These are phyloP conservation scores for Penicillium robsamsonii DNA, from an alignment of 495 filamentous ascomycete genomes.

Conservation along the genomic window DNA sequence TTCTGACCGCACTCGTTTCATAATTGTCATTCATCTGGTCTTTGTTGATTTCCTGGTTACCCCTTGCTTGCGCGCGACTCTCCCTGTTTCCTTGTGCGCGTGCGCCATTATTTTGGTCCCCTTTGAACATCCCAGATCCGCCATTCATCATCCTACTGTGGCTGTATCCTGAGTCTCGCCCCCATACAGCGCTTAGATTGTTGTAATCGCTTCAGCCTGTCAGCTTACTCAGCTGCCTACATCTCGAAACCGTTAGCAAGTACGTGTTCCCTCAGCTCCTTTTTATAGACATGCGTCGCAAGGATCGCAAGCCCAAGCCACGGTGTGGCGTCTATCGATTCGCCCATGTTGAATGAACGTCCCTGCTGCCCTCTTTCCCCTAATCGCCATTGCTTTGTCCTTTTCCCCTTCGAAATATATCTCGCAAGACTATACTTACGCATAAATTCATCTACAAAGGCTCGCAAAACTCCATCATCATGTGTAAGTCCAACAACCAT, in stretches of 20 bases:
- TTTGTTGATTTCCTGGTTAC: slow-evolving; percentile 4
- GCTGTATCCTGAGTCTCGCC: neutral
- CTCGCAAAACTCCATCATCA: neutral
- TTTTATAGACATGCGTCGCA: neutral
- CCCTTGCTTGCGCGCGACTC: slow-evolving; percentile 8
- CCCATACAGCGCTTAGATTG: neutral
- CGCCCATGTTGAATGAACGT: neutral
- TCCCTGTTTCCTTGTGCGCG: neutral
- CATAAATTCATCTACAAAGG: neutral
- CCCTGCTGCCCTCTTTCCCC: neutral
- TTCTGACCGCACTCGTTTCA: neutral
- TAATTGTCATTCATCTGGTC: slow-evolving; percentile 3
- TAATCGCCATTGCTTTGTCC: neutral
- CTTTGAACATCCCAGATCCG: slow-evolving; percentile 2
- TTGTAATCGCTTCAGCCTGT: neutral
- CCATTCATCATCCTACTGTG: slow-evolving; percentile 6
- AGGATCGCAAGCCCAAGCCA: slow-evolving; percentile 2
- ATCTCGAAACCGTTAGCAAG: neutral
- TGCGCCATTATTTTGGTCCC: neutral
- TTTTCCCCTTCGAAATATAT: neutral
- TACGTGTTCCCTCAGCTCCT: slow-evolving; percentile 6
- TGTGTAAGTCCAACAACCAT: slow-evolving; percentile 5
- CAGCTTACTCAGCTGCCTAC: neutral
- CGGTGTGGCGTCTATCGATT: neutral
- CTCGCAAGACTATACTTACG: neutral